These are phyloP conservation scores for Pelargonium cotyledonis DNA, from an alignment of 441 rosid genomes.

Conservation along the genomic window DNA sequence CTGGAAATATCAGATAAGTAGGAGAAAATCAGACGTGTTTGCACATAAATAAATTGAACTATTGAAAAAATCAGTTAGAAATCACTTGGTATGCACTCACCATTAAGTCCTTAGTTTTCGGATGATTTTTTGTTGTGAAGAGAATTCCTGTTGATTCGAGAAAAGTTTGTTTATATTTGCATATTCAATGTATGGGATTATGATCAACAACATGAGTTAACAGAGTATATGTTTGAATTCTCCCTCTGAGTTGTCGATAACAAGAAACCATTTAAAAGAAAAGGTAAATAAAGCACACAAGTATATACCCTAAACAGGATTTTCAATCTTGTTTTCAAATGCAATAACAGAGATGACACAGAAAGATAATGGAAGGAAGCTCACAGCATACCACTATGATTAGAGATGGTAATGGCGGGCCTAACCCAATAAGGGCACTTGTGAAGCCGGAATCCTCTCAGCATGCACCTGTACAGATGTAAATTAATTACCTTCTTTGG, in stretches of 20 bases:
- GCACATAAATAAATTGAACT: background rate
- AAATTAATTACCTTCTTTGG: constrained; percentile 18
- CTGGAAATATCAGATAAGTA: constrained; percentile 30
- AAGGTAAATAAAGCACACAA: background rate
- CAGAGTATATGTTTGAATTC: background rate
- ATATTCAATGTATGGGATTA: background rate
- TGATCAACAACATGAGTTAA: background rate
- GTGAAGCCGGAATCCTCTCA: constrained; percentile 73
- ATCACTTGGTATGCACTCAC: constrained; percentile 29
- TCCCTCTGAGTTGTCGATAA: background rate
- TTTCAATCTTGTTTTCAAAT: background rate
- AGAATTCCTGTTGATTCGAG: constrained; percentile 46
- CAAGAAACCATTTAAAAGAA: background rate
- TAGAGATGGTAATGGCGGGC: constrained; percentile 64
- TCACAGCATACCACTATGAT: constrained; percentile 51
- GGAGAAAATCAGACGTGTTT: constrained; percentile 18
- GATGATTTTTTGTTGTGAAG: constrained; percentile 73
- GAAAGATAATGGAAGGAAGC: constrained; percentile 3
- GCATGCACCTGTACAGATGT: constrained; percentile 62
- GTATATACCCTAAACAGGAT: background rate
- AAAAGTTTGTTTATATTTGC: constrained; percentile 11
- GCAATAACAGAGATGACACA: background rate
- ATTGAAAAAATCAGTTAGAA: constrained; percentile 8
- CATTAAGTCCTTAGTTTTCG: constrained; percentile 67
- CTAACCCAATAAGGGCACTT: constrained; percentile 84